phyloP scores from a whole-genome alignment of 768 basidiomycete genomes.

The Sarcodon sp. region DNA sequence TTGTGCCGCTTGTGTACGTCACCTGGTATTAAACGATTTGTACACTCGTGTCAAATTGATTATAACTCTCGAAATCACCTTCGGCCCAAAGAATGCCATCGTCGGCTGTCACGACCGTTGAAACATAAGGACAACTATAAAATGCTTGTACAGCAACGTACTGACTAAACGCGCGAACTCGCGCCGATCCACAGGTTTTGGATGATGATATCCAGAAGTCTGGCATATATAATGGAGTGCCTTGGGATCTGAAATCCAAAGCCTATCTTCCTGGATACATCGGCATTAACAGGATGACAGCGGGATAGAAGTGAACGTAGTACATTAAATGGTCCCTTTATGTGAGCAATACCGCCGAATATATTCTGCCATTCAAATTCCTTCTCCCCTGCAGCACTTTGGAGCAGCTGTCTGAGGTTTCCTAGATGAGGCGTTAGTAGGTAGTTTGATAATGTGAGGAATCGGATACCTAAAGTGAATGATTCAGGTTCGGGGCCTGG shows the following conservation, averaged over 20 bases:
- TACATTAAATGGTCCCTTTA: conserved; percentile 40
- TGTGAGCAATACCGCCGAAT: conserved; percentile 36
- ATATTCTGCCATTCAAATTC: conserved; percentile 39
- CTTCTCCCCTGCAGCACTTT: conserved; percentile 33
- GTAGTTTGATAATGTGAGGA: neutral
- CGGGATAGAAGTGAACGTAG: neutral
- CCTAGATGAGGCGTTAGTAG: conserved; percentile 18
- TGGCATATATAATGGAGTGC: conserved; percentile 45
- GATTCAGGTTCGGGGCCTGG: conserved; percentile 37
- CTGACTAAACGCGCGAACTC: conserved; percentile 31
- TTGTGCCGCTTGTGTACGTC: conserved; percentile 17
- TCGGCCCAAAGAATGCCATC: conserved; percentile 44
- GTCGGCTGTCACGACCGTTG: conserved; percentile 22
- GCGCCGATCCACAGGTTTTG: conserved; percentile 37
- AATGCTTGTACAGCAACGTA: neutral
- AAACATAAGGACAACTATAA: neutral
- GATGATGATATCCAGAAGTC: conserved; percentile 41
- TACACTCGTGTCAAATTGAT: too few relatives aligned
- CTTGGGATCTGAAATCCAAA: conserved; percentile 43
- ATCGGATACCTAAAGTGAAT: conserved; percentile 28
- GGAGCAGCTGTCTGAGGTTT: conserved; percentile 34
- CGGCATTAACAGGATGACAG: neutral
- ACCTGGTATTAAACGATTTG: conserved; percentile 2
- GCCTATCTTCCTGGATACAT: conserved; percentile 30
- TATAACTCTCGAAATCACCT: conserved; percentile 14